Base-by-base conservation (phyloP, 768 basidiomycete genomes). In the Pleurotus sapidus region DNA sequence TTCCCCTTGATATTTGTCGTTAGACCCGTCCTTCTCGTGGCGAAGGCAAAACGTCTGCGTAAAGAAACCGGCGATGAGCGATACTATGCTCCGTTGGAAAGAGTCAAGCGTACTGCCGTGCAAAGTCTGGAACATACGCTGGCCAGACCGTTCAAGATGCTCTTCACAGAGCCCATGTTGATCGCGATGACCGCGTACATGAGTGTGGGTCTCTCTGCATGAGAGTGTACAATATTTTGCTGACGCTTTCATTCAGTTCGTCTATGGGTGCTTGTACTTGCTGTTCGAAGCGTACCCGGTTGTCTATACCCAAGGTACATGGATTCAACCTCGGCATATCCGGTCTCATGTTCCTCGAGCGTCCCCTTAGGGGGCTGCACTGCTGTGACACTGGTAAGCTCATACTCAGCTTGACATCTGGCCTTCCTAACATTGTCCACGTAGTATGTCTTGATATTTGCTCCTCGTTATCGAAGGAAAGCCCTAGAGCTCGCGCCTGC, bases 81-180 rank as follows among this genome's bases (percentile, higher is more conserved):
- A 11, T 86, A 77, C 49, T 79, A 80, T 63, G 82, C 84, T 15
- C 74, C 80, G 1, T 68, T 82, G 60, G 84, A 86, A 69, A 72
- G 62, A 17, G 63, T 72, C 18, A 68, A 72, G 23, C 62, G 74
- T 40, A 69, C 73, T 3, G 56, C 80, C 37, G 59, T 67, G 17
- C 71, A 80, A 43, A 74, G 76, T 11, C 48, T 78, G 6, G 76
- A 82, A 58, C 67, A 75, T 57, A 76, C 82, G 4, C 65, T 87
- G 42, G 75, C 77, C 37, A 75, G 80, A 37, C 89, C 89, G 0
- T 87, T 88, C 68, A 72, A 79, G 30, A 75, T 92, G 42, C 75
- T 91, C 23, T 77, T 84, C 59, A 74, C 67, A 20, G 90, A 91
- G 65, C 84, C 86, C 0, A 86, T 88, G 73, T 67, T 89, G n/a